Percentiles rank a stretch among this genome's conserved stretches.
Evolutionary conservation across 495 filamentous ascomycete species (phyloP).

Genomic region (Thermothielavioides terrestris): DNA sequence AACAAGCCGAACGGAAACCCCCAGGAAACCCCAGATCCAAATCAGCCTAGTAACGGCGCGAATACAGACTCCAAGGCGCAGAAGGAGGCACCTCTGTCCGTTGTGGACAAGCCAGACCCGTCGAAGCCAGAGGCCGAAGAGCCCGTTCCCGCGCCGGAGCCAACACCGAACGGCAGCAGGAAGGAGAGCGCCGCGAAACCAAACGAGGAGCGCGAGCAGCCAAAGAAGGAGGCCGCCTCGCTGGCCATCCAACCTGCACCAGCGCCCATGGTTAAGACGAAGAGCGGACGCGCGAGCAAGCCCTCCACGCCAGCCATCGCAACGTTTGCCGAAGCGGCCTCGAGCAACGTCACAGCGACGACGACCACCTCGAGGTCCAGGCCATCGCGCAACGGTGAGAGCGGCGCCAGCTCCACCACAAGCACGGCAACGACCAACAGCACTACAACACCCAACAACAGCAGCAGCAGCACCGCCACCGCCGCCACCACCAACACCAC

Average conservation of each 20-base stretch:
- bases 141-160: conserved; percentile 15
- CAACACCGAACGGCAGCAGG: conserved; percentile 16
- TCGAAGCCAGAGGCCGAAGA: conserved; percentile 17
- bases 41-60: conserved; percentile 17
- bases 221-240: conserved; percentile 25
- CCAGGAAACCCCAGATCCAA: conserved; percentile 21
- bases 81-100: conserved; percentile 23
- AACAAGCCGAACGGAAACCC: conserved; percentile 32
- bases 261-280: conserved; percentile 36
- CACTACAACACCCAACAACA: conserved; percentile 20
- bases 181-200: conserved; percentile 21
- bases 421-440: not conserved
- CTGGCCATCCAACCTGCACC: conserved; percentile 24
- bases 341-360: conserved; percentile 15
- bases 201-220: conserved; percentile 19
- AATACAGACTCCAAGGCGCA: conserved; percentile 25
- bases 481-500: not conserved
- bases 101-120: conserved; percentile 6
- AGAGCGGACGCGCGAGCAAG: conserved; percentile 53
- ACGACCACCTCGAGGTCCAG: conserved; percentile 15
- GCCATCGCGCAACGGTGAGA: conserved; percentile 17
- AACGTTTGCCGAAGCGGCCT: conserved; percentile 40
- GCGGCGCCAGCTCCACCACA: not conserved
- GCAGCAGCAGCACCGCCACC: not conserved
- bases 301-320: conserved; percentile 51